A percentile compares a stretch with the other conserved stretches of the same genome.
These are phyloP conservation scores for Wickerhamomyces canadensis DNA, from an alignment of 805 yeast species.

Conservation along the genomic window DNA sequence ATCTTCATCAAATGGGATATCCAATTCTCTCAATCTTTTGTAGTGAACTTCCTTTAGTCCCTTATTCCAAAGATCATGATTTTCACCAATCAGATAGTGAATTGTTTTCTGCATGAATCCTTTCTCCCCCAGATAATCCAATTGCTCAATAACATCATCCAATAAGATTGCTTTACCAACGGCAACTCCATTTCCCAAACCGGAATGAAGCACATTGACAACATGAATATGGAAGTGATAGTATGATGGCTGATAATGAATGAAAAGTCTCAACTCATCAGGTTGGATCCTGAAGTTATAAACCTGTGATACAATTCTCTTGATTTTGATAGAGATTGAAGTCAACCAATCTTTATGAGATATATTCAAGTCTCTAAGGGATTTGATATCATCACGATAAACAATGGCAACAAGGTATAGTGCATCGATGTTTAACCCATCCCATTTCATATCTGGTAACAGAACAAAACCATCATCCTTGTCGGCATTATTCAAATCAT, in stretches of 20 bases:
- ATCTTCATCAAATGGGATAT: constrained; percentile 22
- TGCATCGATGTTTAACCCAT: constrained; percentile 59
- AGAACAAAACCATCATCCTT: constrained; percentile 66
- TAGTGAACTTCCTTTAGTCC: constrained; percentile 25
- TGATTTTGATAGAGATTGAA: constrained; percentile 39
- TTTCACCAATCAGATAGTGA: constrained; percentile 67
- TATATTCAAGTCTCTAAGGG: constrained; percentile 67
- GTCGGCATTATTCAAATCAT: constrained; percentile 40
- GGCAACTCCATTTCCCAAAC: constrained; percentile 60
- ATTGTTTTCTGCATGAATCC: constrained; percentile 58
- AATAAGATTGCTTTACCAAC: constrained; percentile 79
- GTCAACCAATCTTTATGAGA: constrained; percentile 56
- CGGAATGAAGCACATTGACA: constrained; percentile 66
- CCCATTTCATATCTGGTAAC: constrained; percentile 98
- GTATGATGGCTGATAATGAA: constrained; percentile 95
- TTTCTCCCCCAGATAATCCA: constrained; percentile 44
- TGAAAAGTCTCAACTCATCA: constrained; percentile 66
- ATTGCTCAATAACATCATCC: constrained; percentile 74
- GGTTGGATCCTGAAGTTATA: constrained; percentile 38
- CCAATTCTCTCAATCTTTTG: constrained; percentile 59
- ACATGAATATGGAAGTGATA: constrained; percentile 94
- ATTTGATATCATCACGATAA: constrained; percentile 58
- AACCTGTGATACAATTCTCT: constrained; percentile 38
- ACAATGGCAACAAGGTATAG: constrained; percentile 78
- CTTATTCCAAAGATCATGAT: constrained; percentile 64